These are phyloP conservation scores for Spergularia marina DNA, from an alignment of 148 eudicot genomes.

Conservation along the genomic window DNA sequence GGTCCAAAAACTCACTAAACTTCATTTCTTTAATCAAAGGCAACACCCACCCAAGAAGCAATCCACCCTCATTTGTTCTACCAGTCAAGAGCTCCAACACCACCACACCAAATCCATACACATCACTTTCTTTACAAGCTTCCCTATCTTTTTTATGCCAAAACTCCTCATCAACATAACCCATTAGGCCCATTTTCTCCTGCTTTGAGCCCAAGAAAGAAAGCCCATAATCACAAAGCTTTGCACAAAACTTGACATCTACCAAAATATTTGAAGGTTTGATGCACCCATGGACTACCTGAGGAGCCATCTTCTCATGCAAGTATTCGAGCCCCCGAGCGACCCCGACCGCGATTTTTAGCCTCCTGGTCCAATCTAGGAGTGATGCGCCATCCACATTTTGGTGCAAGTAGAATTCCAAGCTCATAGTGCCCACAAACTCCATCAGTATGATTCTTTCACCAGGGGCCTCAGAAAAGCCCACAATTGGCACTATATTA, in stretches of 20 bases:
- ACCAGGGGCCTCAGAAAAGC: slow-evolving; percentile 81
- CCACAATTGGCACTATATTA: slow-evolving; percentile 62
- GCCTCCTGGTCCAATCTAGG: slow-evolving; percentile 58
- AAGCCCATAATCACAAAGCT: slow-evolving; percentile 77
- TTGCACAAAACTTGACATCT: slow-evolving; percentile 59
- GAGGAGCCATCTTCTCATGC: slow-evolving; percentile 74
- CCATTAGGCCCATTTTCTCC: slow-evolving; percentile 42
- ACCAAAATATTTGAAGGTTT: slow-evolving; percentile 75
- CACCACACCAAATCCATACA: slow-evolving; percentile 84
- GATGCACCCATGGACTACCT: slow-evolving; percentile 67
- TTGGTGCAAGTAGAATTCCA: slow-evolving; percentile 63
- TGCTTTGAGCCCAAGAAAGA: slow-evolving; percentile 49
- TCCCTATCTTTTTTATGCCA: slow-evolving; percentile 44
- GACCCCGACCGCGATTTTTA: slow-evolving; percentile 57
- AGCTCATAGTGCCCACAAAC: slow-evolving; percentile 56
- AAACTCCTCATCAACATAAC: slow-evolving; percentile 88
- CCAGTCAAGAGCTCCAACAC: slow-evolving; percentile 84
- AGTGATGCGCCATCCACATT: slow-evolving; percentile 39
- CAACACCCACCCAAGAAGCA: slow-evolving; percentile 72
- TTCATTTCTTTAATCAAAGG: slow-evolving; percentile 79
- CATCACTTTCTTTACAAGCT: slow-evolving; percentile 78
- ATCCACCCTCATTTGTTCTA: slow-evolving; percentile 53
- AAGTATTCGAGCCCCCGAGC: slow-evolving; percentile 84
- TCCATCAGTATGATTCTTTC: slow-evolving; percentile 76
- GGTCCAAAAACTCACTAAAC: slow-evolving; percentile 63